Conservation (phyloP, 768 basidiomycete species). For the Hygrocybe coccinea region DNA sequence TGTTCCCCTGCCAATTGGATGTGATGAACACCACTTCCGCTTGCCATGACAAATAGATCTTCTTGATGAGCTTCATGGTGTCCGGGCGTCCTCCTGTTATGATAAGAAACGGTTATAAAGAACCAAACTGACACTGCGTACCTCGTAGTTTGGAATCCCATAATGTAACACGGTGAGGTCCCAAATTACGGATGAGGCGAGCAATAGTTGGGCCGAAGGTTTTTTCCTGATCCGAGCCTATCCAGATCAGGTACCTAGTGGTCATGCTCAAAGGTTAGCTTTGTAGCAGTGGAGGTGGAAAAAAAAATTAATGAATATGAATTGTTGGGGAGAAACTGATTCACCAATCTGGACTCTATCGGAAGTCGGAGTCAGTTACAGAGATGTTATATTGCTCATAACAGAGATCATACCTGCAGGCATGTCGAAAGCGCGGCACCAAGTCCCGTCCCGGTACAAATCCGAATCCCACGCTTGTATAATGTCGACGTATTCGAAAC, state of each 20-base stretch:
- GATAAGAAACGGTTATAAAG: neutral
- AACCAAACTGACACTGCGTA: neutral
- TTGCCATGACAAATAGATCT: slow-evolving; percentile 62
- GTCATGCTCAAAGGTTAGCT: slow-evolving; percentile 6
- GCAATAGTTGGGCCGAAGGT: slow-evolving; percentile 69
- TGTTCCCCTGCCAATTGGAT: slow-evolving; percentile 75
- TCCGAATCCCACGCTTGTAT: slow-evolving; percentile 75
- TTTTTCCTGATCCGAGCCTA: slow-evolving; percentile 77
- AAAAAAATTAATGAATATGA: too few relatives aligned
- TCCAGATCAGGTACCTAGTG: slow-evolving; percentile 74
- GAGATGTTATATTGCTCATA: slow-evolving; percentile 27
- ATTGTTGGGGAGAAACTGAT: slow-evolving; percentile 4
- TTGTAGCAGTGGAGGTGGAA: neutral
- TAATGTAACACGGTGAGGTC: slow-evolving; percentile 65
- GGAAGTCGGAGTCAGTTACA: neutral
- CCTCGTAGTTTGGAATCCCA: slow-evolving; percentile 77
- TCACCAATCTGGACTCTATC: slow-evolving; percentile 15
- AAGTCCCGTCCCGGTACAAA: slow-evolving; percentile 79
- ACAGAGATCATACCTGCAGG: slow-evolving; percentile 69
- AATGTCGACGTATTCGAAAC: slow-evolving; percentile 75
- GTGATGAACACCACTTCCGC: slow-evolving; percentile 84
- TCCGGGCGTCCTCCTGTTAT: slow-evolving; percentile 55
- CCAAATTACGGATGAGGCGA: slow-evolving; percentile 67
- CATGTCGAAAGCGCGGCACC: slow-evolving; percentile 76
- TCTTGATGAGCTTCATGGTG: slow-evolving; percentile 69